Evolutionary conservation across 768 basidiomycete species (phyloP).

Genomic region (Lentinula boryana): DNA sequence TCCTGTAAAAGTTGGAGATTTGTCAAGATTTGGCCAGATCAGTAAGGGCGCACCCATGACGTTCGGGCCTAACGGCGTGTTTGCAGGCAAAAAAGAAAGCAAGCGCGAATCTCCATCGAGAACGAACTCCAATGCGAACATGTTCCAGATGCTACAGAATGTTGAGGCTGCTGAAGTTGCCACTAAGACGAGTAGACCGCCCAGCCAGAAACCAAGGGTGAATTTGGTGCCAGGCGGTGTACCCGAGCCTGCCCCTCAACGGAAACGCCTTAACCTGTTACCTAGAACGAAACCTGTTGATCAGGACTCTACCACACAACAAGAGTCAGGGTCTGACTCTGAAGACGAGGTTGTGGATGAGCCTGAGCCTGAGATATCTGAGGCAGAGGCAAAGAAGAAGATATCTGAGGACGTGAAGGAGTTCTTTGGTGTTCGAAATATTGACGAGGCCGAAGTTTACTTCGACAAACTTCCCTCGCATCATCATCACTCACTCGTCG

Average conservation of each 20-base stretch:
- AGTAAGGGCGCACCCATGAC: constrained; percentile 57
- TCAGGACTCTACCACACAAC: constrained; percentile 27
- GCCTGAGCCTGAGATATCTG: constrained; percentile 46
- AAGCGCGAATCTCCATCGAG: constrained; percentile 76
- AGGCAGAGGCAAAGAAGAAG: constrained; percentile 67
- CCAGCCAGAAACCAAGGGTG: constrained; percentile 44
- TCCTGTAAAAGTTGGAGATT: constrained; percentile 75
- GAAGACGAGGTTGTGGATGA: constrained; percentile 28
- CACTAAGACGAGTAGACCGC: constrained; percentile 44
- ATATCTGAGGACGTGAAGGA: constrained; percentile 81
- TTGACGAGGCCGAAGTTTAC: constrained; percentile 86
- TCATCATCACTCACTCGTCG: constrained; percentile 62
- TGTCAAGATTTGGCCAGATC: constrained; percentile 87
- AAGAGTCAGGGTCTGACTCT: not conserved
- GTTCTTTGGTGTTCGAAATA: constrained; percentile 76
- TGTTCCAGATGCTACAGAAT: constrained; percentile 81
- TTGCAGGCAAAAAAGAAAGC: constrained; percentile 56
- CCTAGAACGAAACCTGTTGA: constrained; percentile 72
- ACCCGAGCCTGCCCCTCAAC: constrained; percentile 46
- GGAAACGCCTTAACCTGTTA: constrained; percentile 67
- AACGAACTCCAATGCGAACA: constrained; percentile 74
- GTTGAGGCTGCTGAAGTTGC: constrained; percentile 46
- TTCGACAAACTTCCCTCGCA: constrained; percentile 67
- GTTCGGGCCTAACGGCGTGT: constrained; percentile 84
- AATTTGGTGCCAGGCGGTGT: constrained; percentile 33